Conservation (phyloP, 768 basidiomycete genomes). For the Rhodotorula paludigena region DNA sequence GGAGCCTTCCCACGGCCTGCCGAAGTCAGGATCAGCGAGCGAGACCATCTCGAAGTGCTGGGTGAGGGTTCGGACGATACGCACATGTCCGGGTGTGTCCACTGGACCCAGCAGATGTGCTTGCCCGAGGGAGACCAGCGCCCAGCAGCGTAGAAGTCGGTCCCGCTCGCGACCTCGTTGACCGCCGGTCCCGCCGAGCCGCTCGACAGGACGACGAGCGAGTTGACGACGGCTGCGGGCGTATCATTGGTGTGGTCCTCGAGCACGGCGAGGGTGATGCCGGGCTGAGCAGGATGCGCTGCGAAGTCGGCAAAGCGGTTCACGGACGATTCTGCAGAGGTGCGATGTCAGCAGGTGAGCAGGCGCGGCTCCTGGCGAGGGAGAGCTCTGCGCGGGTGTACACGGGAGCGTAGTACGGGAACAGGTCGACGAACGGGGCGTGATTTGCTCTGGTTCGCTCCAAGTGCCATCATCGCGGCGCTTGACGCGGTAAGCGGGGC, state of each 20-base stretch:
- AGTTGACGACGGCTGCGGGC: slow-evolving; percentile 57
- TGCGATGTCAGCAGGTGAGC: not conserved
- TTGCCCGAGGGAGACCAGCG: slow-evolving; percentile 60
- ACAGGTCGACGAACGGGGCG: slow-evolving; percentile 54
- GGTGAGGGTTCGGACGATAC: no score
- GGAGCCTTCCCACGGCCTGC: slow-evolving; percentile 60
- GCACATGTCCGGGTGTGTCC: slow-evolving; percentile 67
- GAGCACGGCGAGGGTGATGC: slow-evolving; percentile 59
- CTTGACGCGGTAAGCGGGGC: slow-evolving; percentile 54
- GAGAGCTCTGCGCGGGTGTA: not conserved
- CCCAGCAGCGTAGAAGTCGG: slow-evolving; percentile 67
- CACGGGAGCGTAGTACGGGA: not conserved
- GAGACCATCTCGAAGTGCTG: no score
- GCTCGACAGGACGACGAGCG: slow-evolving; percentile 54
- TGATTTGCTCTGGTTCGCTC: slow-evolving; percentile 53
- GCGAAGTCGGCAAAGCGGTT: slow-evolving; percentile 63
- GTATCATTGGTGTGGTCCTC: slow-evolving; percentile 64
- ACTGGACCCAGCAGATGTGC: slow-evolving; percentile 60
- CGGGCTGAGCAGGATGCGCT: slow-evolving; percentile 55
- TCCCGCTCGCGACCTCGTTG: slow-evolving; percentile 55
- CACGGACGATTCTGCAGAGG: slow-evolving; percentile 51
- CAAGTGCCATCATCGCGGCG: slow-evolving; percentile 39
- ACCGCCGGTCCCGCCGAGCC: slow-evolving; percentile 53
- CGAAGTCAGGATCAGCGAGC: not conserved
- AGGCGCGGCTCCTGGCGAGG: not conserved